Evolutionary conservation across 805 yeast genomes (phyloP), one percentile per base, ranked within the genome.

Genomic region (Yarrowia deformans): DNA sequence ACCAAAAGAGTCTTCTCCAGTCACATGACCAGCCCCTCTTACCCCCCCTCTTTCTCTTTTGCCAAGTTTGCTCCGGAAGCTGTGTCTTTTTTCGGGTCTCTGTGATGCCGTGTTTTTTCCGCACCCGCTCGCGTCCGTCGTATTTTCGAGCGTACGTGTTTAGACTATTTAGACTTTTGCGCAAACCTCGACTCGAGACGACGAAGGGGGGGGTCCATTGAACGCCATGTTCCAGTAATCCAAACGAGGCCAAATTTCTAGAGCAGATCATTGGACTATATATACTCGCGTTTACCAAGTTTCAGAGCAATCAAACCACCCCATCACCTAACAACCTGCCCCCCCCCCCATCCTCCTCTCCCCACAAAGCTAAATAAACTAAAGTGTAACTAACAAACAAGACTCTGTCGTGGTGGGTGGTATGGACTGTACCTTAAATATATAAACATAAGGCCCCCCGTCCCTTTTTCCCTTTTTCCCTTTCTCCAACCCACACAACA

Each of bases 91-190:
- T 16, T 42, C 55, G 39, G 55, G 42, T 10, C 5, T 35, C 56
- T 42, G 42, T n/a, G 29, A 12, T 52, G 29, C 29, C 29, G 29
- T 23, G 29, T 4, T 23, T 23, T 4, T 23, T 23, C 29, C 29
- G 29, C 29, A 23, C 29, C 56, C 56, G 56, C 56, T 52, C 56
- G 56, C 56, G 56, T 52, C 29, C 40, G 37, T 52, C 56, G 56
- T 52, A 52, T 52, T n/a, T 18, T 34, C 32, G 35, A 18, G 42
- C 56, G 56, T 52, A 52, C 56, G 56, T 52, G 56, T 52, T 52
- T 52, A 10, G 29, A 23, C 29, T 23, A 23, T 34, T 32, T 49
- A 49, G n/a, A 18, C 42, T 52, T 52, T 2, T 16, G 56, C 54
- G 29, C 29, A 23, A 49, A 32, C 54, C 37, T 29, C 35, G 39